Evolutionary conservation across 202 grass and related monocot genomes (phyloP), one percentile per base, ranked within the genome.

Genomic region (Musa balbisiana): DNA sequence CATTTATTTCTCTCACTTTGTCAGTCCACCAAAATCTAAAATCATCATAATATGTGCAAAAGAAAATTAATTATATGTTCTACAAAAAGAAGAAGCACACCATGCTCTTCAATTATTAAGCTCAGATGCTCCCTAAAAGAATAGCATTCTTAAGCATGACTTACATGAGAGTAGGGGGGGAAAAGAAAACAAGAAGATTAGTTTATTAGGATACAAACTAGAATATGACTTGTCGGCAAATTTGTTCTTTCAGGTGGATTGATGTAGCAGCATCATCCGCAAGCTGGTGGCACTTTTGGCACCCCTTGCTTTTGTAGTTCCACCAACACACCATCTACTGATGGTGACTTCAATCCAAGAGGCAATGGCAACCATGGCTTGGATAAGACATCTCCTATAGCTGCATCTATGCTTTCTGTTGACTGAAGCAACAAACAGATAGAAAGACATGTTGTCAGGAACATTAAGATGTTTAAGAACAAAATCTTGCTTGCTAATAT

Each of bases 301-400:
- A 99, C 62, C 59, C 95, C 95, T 82, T 90, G 89, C 84, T 80
- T 92, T 27, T 99, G 95, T 43, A 99, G 87, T 83, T 99, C 95
- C 8, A 88, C 77, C 73, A 95, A 79, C 75, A 99, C 95, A 73
- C 95, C 92, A 51, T 92, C 87, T 25, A 84, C 73, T 8, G 91
- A 89, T 12, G 95, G 95, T 17, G 95, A 80, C 81, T 92, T 99
- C 19, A 99, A 88, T 21, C 95, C 95, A 14, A 99, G 95, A 15
- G 95, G 95, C 67, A 95, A 87, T 43, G 91, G 95, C 85, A 87
- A 72, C 91, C 89, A 99, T 90, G 89, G 91, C 89, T 92, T 90
- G 64, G 77, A 87, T 88, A 99, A 95, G 87, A 92, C 95, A 78
- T 99, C 95, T 85, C 95, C 95, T 33, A 99, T 90, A 84, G 95